Conservation (phyloP, 2,329 filamentous ascomycete species). For the Scedosporium dehoogii region DNA sequence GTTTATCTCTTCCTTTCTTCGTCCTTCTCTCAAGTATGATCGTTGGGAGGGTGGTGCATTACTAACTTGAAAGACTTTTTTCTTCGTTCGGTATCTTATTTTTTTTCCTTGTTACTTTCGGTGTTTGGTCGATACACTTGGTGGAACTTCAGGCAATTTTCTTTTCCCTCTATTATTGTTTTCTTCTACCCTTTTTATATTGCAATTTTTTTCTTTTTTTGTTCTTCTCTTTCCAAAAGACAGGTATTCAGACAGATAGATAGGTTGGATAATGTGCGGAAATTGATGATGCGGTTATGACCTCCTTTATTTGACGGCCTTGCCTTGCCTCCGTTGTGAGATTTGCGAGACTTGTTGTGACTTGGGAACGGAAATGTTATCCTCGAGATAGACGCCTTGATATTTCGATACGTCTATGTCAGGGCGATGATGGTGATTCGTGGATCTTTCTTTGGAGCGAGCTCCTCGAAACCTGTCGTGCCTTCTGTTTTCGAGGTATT, state of each 20-base stretch:
- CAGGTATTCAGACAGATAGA: slow-evolving; percentile 4
- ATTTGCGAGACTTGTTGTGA: too few species aligned
- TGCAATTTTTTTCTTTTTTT: slow-evolving; percentile 11
- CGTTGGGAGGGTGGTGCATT: background rate
- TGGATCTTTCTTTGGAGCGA: too few species aligned
- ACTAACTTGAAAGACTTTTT: slow-evolving; percentile 17
- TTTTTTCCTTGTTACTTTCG: slow-evolving; percentile 6
- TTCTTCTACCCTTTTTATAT: background rate
- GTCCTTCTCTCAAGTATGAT: slow-evolving; percentile 4
- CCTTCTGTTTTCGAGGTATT: too few species aligned
- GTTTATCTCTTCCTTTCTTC: slow-evolving; percentile 2
- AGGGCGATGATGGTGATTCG: too few species aligned
- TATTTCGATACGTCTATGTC: too few species aligned
- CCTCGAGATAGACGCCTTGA: too few species aligned
- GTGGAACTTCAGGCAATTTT: background rate
- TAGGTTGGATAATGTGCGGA: slow-evolving; percentile 1
- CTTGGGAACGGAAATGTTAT: background rate
- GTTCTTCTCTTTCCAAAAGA: slow-evolving; percentile 8
- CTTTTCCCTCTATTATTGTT: background rate
- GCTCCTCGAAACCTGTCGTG: too few species aligned
- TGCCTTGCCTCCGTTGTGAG: background rate
- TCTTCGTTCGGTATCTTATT: slow-evolving; percentile 12
- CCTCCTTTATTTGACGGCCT: background rate
- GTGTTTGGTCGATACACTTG: slow-evolving; percentile 2
- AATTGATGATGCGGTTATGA: slow-evolving; percentile 1